These are phyloP conservation scores for Wilcoxina mikolae DNA, from an alignment of 495 filamentous ascomycete species.

Conservation along the genomic window DNA sequence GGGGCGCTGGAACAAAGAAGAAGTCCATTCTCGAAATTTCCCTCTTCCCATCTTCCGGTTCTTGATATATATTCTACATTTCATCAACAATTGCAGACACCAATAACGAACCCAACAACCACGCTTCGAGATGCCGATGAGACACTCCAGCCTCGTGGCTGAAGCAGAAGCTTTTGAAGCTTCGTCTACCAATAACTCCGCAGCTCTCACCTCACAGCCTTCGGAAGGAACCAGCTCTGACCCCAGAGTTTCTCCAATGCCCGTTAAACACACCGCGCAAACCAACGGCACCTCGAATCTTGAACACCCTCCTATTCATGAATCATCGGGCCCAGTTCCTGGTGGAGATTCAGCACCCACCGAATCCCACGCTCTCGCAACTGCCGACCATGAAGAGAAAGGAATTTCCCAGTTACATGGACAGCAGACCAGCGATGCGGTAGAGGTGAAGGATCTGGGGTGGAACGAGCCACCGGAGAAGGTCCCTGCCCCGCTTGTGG, in stretches of 20 bases:
- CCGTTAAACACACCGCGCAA: neutral
- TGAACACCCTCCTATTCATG: neutral
- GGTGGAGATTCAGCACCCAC: conserved; percentile 26
- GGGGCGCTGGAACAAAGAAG: neutral
- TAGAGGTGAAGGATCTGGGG: conserved; percentile 52
- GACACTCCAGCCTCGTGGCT: conserved; percentile 2
- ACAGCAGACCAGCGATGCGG: neutral
- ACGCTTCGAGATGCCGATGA: neutral
- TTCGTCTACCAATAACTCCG: neutral
- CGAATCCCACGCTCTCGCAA: conserved; percentile 38
- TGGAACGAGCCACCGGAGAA: conserved; percentile 51
- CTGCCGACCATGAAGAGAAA: conserved; percentile 34
- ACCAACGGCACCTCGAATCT: neutral
- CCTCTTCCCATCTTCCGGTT: neutral
- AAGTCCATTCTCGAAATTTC: neutral
- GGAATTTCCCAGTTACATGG: conserved; percentile 9
- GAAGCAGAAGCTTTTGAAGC: neutral
- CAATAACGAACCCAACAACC: neutral
- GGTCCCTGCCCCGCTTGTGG: conserved; percentile 49
- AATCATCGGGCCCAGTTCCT: conserved; percentile 2
- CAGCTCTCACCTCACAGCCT: neutral
- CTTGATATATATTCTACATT: neutral
- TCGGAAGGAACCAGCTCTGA: neutral
- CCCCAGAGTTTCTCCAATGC: neutral
- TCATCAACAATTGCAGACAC: neutral